Conservation (phyloP, 371 early-diverging fungal species). For the Actinomucor elegans region DNA sequence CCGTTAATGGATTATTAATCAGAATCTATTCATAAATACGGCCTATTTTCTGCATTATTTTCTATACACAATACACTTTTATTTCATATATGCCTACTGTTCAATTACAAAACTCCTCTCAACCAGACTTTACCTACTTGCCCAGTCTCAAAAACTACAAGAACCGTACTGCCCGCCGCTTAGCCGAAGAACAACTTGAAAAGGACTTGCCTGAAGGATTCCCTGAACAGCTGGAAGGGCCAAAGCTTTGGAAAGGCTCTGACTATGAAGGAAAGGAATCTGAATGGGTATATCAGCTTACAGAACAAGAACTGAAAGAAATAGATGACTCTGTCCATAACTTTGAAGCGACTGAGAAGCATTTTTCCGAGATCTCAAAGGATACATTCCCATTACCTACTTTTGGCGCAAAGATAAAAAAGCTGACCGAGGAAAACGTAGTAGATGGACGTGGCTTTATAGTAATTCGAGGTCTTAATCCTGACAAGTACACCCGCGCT, state of each 20-base stretch:
- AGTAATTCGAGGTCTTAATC: conserved; percentile 27
- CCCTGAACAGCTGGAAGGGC: conserved; percentile 27
- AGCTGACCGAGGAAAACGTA: conserved; percentile 22
- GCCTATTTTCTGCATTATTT: not conserved
- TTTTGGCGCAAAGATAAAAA: conserved; percentile 24
- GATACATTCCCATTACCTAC: conserved; percentile 19
- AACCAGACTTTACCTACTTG: conserved; percentile 32
- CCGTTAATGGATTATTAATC: conserved; percentile 5
- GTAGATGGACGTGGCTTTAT: conserved; percentile 31
- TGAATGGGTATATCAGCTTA: conserved; percentile 28
- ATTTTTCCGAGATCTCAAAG: conserved; percentile 15
- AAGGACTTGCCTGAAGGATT: conserved; percentile 29
- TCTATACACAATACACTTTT: not conserved
- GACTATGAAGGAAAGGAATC: conserved; percentile 29
- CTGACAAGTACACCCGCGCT: conserved; percentile 25
- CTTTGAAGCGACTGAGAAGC: conserved; percentile 24
- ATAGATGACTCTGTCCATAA: conserved; percentile 22
- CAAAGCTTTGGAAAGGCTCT: conserved; percentile 29
- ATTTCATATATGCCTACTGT: conserved; percentile 31
- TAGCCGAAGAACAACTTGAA: conserved; percentile 19
- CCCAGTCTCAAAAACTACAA: conserved; percentile 28
- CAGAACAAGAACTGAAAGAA: conserved; percentile 23
- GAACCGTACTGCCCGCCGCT: conserved; percentile 24
- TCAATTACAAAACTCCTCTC: conserved; percentile 27
- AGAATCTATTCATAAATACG: conserved; percentile 1